Conservation (phyloP, 2,329 filamentous ascomycete species). For the Trichoderma koningiopsis region DNA sequence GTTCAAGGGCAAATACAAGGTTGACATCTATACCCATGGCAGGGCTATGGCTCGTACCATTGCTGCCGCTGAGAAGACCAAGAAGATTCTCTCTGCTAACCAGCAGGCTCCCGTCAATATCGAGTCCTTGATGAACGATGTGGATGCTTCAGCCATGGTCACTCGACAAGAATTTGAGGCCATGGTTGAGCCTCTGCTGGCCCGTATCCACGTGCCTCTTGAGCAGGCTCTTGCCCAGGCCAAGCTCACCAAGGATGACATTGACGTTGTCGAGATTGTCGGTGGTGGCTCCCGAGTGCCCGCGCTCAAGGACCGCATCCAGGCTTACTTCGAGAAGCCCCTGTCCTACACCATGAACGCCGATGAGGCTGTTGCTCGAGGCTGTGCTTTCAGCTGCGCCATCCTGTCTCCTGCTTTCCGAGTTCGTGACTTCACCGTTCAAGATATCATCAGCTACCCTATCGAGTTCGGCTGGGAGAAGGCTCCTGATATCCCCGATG, state of each 20-base stretch:
- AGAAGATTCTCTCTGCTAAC: conserved; percentile 98
- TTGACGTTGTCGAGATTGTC: conserved; percentile 90
- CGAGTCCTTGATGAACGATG: conserved; percentile 97
- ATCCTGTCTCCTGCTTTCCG: conserved; percentile 97
- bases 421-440: conserved; percentile 94
- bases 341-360: conserved; percentile 98
- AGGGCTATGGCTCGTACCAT: conserved; percentile 88
- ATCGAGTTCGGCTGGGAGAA: conserved; percentile 99
- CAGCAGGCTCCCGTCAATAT: conserved; percentile 91
- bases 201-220: conserved; percentile 70
- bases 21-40: conserved; percentile 87
- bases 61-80: conserved; percentile 91
- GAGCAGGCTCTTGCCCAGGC: conserved; percentile 94
- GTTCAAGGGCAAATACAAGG: conserved; percentile 97
- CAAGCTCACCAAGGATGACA: conserved; percentile 86
- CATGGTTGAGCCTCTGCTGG: conserved; percentile 81
- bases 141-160: conserved; percentile 85
- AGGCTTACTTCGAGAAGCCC: conserved; percentile 86
- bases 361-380: conserved; percentile 93
- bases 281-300: conserved; percentile 95
- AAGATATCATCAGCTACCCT: conserved; percentile 97
- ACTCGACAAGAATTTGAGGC: conserved; percentile 94
- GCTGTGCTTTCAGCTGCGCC: conserved; percentile 95
- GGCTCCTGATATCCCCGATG: conserved; percentile 95
- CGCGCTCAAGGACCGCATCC: conserved; percentile 84